Conservation (phyloP, 1,139 yeast genomes). For the Lipomyces yarrowii region DNA sequence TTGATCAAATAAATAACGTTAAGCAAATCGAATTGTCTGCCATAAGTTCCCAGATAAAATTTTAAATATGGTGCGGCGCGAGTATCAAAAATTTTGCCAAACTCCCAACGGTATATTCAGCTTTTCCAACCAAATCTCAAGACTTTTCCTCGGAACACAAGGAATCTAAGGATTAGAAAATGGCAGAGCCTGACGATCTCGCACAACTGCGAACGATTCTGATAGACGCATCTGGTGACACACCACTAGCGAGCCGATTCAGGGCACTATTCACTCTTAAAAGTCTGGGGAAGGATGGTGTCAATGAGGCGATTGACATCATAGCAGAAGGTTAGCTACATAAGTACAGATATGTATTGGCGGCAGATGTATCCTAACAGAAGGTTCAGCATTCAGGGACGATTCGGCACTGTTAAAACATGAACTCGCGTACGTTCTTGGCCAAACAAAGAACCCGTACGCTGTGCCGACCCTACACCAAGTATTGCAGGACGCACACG, state of each 20-base stretch:
- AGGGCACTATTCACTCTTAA: conserved; percentile 92
- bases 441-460: conserved; percentile 83
- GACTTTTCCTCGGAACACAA: neutral
- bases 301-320: conserved; percentile 73
- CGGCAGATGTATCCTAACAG: neutral
- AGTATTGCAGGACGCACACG: conserved; percentile 68
- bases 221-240: conserved; percentile 51
- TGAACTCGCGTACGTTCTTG: conserved; percentile 97
- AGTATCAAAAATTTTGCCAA: neutral
- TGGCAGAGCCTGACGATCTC: conserved; percentile 21
- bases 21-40: neutral
- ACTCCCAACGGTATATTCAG: neutral
- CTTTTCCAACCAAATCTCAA: neutral
- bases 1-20: neutral
- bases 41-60: too few relatives aligned
- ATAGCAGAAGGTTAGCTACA: conserved; percentile 61
- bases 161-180: neutral
- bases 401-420: conserved; percentile 93
- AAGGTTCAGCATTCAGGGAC: conserved; percentile 55
- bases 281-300: conserved; percentile 69
- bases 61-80: neutral
- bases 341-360: neutral
- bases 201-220: conserved; percentile 22
- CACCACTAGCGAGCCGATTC: conserved; percentile 80
- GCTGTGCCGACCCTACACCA: conserved; percentile 76